Base-by-base conservation (phyloP, 2,329 filamentous ascomycete genomes). In the Aspergillus sergii region DNA sequence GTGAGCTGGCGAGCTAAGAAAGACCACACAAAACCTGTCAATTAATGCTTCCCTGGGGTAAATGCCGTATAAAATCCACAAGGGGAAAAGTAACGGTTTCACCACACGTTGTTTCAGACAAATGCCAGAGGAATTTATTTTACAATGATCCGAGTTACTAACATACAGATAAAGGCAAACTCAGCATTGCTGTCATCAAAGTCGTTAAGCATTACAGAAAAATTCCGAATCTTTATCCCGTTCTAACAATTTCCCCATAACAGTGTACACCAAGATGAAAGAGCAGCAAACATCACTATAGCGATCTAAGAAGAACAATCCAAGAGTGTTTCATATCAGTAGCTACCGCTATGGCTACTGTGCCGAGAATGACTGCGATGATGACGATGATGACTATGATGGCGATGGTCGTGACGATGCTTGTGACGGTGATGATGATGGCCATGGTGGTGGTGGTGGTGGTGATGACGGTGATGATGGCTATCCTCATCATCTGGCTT, bases 401-500 rank as follows among this genome's bases (percentile, higher is more conserved):
- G 68, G 21, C 61, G 14, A 10, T 41, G 39, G 16, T 19, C 46
- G 41, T 63, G 61, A 59, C 65, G 63, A 54, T 66, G 67, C 3
- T 64, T 62, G 26, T 66, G 68, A 30, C 61, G 51, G 39, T 62
- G 61, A 54, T 68, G 64, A 26, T 60, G 62, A 36, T 67, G 61
- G 32, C 60, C 58, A 69, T 69, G 57, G 72, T 71, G 64, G 54
- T 64, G 53, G 11, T 64, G 61, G 69, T 69, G 57, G 72, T 71
- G 64, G 54, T 64, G 53, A 10, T 64, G 61, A 34, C 62, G 60
- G 26, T 48, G 32, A 51, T 66, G 62, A 30, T 41, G 21, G 36
- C 60, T 45, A 36, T 55, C 21, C 26, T 62, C 54, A 23, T 62
- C 57, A 36, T 72, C 70, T 68, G 80, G 79, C 45, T 80, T 28